Conservation (phyloP, 345 rosid species). For the Eucalyptus fibrosa region DNA sequence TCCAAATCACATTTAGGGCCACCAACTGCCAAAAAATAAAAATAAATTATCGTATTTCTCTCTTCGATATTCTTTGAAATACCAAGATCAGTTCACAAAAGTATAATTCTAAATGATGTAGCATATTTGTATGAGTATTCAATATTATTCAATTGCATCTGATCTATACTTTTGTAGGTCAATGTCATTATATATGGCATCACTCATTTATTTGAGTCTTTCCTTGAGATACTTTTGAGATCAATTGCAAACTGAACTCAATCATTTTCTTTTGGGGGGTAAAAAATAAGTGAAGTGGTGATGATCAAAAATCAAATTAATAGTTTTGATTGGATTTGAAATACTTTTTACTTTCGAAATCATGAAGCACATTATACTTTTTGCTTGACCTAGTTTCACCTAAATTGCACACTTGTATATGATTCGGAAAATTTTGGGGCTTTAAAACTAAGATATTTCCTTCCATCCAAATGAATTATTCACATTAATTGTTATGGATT, state of each 20-base stretch:
- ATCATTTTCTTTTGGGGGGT: too few species aligned
- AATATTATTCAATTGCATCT: neutral
- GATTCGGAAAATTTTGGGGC: neutral
- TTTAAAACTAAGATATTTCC: neutral
- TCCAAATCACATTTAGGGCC: neutral
- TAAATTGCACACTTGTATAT: neutral
- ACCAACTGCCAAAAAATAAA: neutral
- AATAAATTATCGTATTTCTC: neutral
- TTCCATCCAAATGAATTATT: neutral
- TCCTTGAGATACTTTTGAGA: neutral
- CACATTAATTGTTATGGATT: neutral
- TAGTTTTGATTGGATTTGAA: neutral
- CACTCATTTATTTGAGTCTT: too few species aligned
- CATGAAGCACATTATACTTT: neutral
- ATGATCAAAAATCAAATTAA: neutral
- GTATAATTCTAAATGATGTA: neutral
- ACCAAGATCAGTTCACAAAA: neutral
- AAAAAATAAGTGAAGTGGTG: neutral
- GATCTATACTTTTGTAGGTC: neutral
- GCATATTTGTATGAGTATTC: neutral
- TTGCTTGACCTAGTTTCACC: neutral
- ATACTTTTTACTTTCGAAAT: neutral
- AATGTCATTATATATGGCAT: neutral
- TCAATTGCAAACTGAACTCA: neutral
- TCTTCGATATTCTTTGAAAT: neutral